Conservation (phyloP, 2,329 filamentous ascomycete species). For the Metarhizium humberi region DNA sequence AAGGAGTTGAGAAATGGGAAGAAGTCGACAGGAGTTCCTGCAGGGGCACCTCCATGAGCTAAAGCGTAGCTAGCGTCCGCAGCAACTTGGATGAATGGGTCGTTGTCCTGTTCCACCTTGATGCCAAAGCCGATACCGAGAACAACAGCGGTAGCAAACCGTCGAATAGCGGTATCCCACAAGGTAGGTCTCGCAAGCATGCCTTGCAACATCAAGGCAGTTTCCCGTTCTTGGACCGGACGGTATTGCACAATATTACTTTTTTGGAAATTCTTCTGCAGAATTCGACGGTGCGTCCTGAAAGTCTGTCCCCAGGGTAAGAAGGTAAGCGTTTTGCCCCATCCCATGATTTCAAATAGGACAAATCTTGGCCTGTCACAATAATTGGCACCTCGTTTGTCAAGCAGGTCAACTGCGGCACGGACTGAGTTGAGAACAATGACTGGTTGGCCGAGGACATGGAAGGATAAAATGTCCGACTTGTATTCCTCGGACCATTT, state of each 20-base stretch:
- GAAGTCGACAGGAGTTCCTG: constrained; percentile 33
- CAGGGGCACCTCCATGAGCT: constrained; percentile 19
- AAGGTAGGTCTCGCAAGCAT: constrained; percentile 20
- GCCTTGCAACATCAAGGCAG: constrained; percentile 17
- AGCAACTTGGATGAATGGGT: constrained; percentile 31
- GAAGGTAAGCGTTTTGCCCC: constrained; percentile 36
- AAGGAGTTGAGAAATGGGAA: constrained; percentile 35
- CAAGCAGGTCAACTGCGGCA: constrained; percentile 33
- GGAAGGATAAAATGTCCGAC: constrained; percentile 23
- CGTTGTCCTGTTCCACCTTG: constrained; percentile 22
- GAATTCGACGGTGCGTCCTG: constrained; percentile 31
- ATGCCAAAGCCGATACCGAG: constrained; percentile 35
- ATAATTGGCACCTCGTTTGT: constrained; percentile 35
- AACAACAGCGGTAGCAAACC: constrained; percentile 31
- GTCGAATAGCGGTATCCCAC: constrained; percentile 27
- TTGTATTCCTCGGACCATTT: constrained; percentile 39
- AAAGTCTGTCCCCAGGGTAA: constrained; percentile 31
- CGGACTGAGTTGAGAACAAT: constrained; percentile 34
- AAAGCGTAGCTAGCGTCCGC: constrained; percentile 19
- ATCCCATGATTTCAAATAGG: constrained; percentile 33
- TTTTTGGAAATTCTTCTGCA: constrained; percentile 34
- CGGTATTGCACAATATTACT: constrained; percentile 25
- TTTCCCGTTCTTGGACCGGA: constrained; percentile 26
- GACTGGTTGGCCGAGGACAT: constrained; percentile 23
- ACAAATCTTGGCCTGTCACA: constrained; percentile 35